These are phyloP conservation scores for Grosmannia clavigera DNA, from an alignment of 2,329 filamentous ascomycete species.

Conservation along the genomic window DNA sequence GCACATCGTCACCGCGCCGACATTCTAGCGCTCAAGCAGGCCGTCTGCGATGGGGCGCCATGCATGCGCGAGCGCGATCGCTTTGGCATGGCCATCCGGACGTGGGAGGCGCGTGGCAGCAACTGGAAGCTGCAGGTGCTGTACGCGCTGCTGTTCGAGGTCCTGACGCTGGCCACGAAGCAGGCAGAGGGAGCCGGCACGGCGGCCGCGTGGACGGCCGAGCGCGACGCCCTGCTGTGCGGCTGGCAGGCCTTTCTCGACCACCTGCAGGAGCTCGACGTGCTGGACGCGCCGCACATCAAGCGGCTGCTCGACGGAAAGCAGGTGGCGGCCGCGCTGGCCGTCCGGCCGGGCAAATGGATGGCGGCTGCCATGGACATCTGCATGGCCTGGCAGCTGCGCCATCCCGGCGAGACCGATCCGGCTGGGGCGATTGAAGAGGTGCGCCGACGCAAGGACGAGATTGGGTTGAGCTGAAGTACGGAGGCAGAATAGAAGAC, in stretches of 20 bases:
- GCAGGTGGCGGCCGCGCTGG: slow-evolving; percentile 55
- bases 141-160: slow-evolving; percentile 54
- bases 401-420: slow-evolving; percentile 57
- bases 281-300: slow-evolving; percentile 44
- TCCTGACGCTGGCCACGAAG: slow-evolving; percentile 20
- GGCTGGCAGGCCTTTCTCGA: slow-evolving; percentile 45
- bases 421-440: slow-evolving; percentile 45
- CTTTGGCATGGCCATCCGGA: slow-evolving; percentile 62
- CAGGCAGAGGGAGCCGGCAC: not conserved
- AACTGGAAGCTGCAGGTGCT: slow-evolving; percentile 63
- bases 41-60: slow-evolving; percentile 29
- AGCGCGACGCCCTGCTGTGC: slow-evolving; percentile 29
- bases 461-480: slow-evolving; percentile 30
- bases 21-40: slow-evolving; percentile 31
- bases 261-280: slow-evolving; percentile 39
- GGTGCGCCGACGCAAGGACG: slow-evolving; percentile 35
- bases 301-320: slow-evolving; percentile 63
- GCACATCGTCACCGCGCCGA: slow-evolving; percentile 12
- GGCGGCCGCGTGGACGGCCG: not conserved
- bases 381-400: slow-evolving; percentile 78
- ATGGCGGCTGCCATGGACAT: slow-evolving; percentile 67
- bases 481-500: too few species aligned
- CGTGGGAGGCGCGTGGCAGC: slow-evolving; percentile 49
- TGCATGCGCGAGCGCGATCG: slow-evolving; percentile 43
- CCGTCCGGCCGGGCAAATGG: slow-evolving; percentile 68